Base-by-base conservation (phyloP, 257 asterid genomes). In the Agastache rugosa region DNA sequence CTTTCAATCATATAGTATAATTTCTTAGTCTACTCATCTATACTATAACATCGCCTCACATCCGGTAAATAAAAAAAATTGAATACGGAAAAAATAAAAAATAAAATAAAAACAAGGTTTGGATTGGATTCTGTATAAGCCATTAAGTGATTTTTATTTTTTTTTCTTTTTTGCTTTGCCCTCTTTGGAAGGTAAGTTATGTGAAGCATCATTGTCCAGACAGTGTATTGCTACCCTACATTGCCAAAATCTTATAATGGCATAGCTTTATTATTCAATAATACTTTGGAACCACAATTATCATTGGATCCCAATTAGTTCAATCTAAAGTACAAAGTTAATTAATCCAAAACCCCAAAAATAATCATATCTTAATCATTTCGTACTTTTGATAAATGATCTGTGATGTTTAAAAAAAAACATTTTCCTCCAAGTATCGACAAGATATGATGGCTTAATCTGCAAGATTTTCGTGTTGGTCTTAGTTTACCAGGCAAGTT, bases 161-260 rank as follows among this genome's bases (percentile, higher is more conserved):
- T 23, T 25, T 4, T 15, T 3, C 0, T 20, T 8, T 66, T 22
- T 64, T 45, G 0, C 5, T 60, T 79, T 75, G 75, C 83, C 83
- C 72, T 80, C 34, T 45, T 75, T 75, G 58, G 55, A 80, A 80
- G 83, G 80, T 65, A 75, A 64, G 75, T 61, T 63, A 64, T 71
- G 67, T 65, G 80, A 71, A 47, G 63, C 67, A 75, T 80, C 78
- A 66, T 58, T 80, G 51, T 75, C 75, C 59, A 29, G 20, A 71
- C 62, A 58, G 16, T 16, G 34, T 41, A 79, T 54, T 53, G 58
- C 35, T 59, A 65, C 80, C 73, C 71, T 79, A 45, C 76, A 16
- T 68, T 48, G 15, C 41, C 9, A 35, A 20, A 64, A n/a, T 55
- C 3, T 59, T 72, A 37, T 31, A 31, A 56, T 64, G 41, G 20